A percentile compares a stretch with the other conserved stretches of the same genome.
Conservation (phyloP, 169 alveolate genomes). For the Eimeria praecox region DNA sequence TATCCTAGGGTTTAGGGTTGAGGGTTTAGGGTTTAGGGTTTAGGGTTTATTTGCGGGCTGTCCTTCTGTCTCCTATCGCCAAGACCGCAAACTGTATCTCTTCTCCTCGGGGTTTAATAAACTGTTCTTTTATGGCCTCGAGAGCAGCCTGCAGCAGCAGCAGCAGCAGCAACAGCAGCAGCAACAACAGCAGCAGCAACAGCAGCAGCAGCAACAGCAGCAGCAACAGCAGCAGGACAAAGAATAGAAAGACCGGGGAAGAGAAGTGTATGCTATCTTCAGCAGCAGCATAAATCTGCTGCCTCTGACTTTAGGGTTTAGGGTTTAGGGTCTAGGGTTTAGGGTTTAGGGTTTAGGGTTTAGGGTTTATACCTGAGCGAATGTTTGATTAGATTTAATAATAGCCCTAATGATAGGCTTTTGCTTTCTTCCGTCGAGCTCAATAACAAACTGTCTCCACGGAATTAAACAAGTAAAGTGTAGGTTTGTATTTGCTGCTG, state of each 20-base stretch:
- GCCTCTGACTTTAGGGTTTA: not conserved
- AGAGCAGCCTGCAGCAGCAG: slow-evolving; percentile 60
- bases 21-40: not conserved
- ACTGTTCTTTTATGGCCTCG: slow-evolving; percentile 36
- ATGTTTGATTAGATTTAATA: not conserved
- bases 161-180: not conserved
- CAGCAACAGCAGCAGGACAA: not conserved
- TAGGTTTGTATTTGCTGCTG: not conserved
- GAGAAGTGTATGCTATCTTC: not conserved
- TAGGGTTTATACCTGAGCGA: not conserved
- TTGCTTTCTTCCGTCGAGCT: slow-evolving; percentile 23
- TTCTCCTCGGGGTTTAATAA: not conserved
- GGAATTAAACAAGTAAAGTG: slow-evolving; percentile 29
- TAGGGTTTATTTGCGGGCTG: no score
- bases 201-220: not conserved
- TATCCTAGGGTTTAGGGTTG: not conserved
- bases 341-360: slow-evolving; percentile 31
- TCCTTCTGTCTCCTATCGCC: slow-evolving; percentile 64
- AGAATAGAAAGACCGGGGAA: not conserved
- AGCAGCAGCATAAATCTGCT: not conserved
- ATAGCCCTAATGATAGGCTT: not conserved
- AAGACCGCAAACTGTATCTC: slow-evolving; percentile 30
- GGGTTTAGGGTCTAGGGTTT: not conserved
- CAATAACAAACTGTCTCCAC: not conserved
- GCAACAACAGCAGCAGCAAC: not conserved